phyloP scores from a whole-genome alignment of 148 eudicot species.

The Arctostaphylos glauca region DNA sequence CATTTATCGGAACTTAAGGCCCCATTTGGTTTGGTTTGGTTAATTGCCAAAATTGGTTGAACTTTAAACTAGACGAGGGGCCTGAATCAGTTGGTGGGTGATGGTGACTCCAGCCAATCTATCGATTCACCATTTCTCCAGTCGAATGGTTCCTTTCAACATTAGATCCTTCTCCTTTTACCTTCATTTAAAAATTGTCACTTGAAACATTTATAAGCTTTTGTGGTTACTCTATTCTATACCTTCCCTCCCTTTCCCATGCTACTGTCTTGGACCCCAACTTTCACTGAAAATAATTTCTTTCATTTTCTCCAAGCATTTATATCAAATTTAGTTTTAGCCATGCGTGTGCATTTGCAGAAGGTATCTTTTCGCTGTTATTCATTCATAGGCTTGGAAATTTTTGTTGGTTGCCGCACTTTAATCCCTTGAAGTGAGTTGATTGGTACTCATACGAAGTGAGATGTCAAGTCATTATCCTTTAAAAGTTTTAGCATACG shows the following conservation, averaged over 20 bases:
- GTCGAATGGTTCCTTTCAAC: neutral
- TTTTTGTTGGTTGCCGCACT: slow-evolving; percentile 1
- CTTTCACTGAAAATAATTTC: neutral
- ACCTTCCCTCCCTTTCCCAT: neutral
- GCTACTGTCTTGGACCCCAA: neutral
- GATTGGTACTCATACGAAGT: neutral
- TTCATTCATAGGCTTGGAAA: neutral
- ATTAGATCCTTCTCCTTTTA: neutral
- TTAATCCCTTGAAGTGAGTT: neutral
- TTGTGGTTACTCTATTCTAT: neutral
- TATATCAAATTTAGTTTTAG: neutral
- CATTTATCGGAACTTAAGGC: no score
- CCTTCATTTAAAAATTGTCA: neutral
- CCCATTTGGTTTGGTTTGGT: no score
- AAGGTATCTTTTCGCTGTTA: neutral
- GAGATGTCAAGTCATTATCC: neutral
- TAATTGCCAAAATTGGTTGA: no score
- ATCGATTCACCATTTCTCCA: neutral
- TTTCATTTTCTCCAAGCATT: neutral
- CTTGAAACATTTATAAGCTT: neutral
- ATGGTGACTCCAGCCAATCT: neutral
- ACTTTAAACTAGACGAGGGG: neutral
- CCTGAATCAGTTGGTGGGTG: neutral
- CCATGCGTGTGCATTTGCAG: neutral
- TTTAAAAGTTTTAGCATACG: neutral